phyloP scores from a whole-genome alignment of 164 flowering plant species.

The Malania oleifera region DNA sequence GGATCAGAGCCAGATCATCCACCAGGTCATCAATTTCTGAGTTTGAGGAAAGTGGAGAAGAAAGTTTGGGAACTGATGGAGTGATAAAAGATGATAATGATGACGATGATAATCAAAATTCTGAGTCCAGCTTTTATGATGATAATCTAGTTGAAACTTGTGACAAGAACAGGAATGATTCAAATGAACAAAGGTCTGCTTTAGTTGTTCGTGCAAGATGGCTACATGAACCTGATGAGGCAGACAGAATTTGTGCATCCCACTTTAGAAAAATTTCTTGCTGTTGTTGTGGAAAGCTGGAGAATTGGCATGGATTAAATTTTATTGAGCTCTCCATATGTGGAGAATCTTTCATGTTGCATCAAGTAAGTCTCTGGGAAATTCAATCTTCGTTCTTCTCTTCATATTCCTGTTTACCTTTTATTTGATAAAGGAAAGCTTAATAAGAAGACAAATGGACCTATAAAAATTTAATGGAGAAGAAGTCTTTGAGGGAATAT shows the following conservation, averaged over 20 bases:
- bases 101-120: conserved; percentile 11
- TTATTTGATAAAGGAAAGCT: neutral
- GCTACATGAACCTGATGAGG: conserved; percentile 80
- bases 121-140: conserved; percentile 11
- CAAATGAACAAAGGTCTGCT: conserved; percentile 17
- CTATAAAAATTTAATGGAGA: too few species aligned
- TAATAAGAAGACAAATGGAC: neutral
- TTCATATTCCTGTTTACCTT: neutral
- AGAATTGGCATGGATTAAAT: conserved; percentile 37
- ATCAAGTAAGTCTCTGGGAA: conserved; percentile 56
- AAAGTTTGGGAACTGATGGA: conserved; percentile 18
- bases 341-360: conserved; percentile 97
- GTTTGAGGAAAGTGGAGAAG: conserved; percentile 30
- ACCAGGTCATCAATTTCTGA: conserved; percentile 21
- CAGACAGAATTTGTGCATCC: conserved; percentile 62
- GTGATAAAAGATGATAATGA: conserved; percentile 9
- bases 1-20: conserved; percentile 20
- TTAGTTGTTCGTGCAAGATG: conserved; percentile 59
- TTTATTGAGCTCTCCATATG: conserved; percentile 69
- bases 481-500: too few species aligned
- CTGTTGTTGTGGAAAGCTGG: conserved; percentile 68
- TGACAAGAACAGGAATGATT: conserved; percentile 10
- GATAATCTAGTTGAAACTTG: conserved; percentile 17
- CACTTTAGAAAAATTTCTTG: conserved; percentile 74
- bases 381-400: neutral